Percentiles rank a stretch among this genome's conserved stretches.
Conservation (phyloP, 768 basidiomycete genomes). For the Atractiella rhizophila region DNA sequence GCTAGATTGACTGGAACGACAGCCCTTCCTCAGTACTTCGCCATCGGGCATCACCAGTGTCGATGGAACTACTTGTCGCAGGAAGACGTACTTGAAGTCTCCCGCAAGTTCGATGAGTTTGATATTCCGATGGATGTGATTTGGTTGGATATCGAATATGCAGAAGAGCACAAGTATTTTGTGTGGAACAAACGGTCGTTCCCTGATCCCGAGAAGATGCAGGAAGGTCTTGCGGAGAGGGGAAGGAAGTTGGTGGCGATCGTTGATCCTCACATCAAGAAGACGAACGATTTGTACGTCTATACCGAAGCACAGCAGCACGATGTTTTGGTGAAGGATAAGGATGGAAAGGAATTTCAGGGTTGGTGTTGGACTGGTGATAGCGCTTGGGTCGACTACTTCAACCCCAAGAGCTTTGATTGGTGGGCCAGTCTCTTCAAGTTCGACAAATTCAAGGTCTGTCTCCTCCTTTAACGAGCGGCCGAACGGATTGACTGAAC, state of each 20-base stretch:
- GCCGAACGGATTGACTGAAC: slow-evolving; percentile 44
- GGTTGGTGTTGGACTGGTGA: slow-evolving; percentile 99
- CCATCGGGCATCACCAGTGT: slow-evolving; percentile 88
- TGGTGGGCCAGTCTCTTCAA: slow-evolving; percentile 80
- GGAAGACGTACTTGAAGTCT: slow-evolving; percentile 60
- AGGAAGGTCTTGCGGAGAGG: slow-evolving; percentile 54
- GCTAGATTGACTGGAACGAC: slow-evolving; percentile 58
- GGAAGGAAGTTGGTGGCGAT: slow-evolving; percentile 94
- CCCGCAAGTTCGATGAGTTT: slow-evolving; percentile 68
- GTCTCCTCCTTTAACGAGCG: slow-evolving; percentile 11
- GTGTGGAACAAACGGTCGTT: slow-evolving; percentile 83
- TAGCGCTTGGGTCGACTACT: slow-evolving; percentile 90
- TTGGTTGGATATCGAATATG: slow-evolving; percentile 92
- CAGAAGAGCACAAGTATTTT: slow-evolving; percentile 84
- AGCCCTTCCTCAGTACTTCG: slow-evolving; percentile 70
- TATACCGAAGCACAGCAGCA: slow-evolving; percentile 62
- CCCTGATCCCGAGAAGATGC: slow-evolving; percentile 85
- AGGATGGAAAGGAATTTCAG: slow-evolving; percentile 63
- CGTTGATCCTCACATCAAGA: slow-evolving; percentile 86
- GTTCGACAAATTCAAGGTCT: slow-evolving; percentile 28
- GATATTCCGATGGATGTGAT: slow-evolving; percentile 89
- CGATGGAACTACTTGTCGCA: slow-evolving; percentile 92
- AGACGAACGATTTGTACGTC: slow-evolving; percentile 46
- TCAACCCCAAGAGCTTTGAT: slow-evolving; percentile 46
- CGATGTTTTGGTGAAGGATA: slow-evolving; percentile 56